phyloP scores from a whole-genome alignment of 129 eudicot species.

The Helianthus tuberosus region DNA sequence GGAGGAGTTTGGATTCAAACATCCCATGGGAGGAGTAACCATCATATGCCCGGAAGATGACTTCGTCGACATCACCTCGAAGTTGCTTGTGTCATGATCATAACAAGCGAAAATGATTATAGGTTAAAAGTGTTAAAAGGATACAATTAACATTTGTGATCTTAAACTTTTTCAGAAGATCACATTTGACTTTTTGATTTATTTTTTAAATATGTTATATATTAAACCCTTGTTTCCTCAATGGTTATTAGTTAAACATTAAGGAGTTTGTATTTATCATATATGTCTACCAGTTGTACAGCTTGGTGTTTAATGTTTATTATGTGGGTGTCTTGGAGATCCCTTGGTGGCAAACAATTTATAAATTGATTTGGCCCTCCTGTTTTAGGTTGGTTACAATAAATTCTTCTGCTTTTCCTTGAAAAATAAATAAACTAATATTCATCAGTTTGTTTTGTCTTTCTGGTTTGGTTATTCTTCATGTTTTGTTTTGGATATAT shows the following conservation, averaged over 20 bases:
- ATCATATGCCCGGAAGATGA: slow-evolving; percentile 51
- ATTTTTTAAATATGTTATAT: not conserved
- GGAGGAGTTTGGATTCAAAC: slow-evolving; percentile 48
- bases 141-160: slow-evolving; percentile 8
- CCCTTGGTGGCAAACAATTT: not conserved
- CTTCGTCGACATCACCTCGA: slow-evolving; percentile 28
- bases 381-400: not conserved
- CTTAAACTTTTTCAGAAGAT: slow-evolving; percentile 4
- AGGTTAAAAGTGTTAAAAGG: not conserved
- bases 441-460: not conserved
- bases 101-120: not conserved
- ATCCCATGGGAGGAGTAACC: slow-evolving; percentile 63
- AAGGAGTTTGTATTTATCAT: not conserved
- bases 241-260: not conserved
- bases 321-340: not conserved
- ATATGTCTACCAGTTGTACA: not conserved
- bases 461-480: no score
- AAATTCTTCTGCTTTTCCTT: not conserved
- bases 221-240: not conserved
- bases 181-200: slow-evolving; percentile 7
- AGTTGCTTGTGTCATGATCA: slow-evolving; percentile 16
- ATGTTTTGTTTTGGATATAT: no score
- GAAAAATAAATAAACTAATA: not conserved
- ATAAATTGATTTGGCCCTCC: not conserved
- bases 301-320: not conserved